phyloP scores from a whole-genome alignment of 306 rosid species.

The Cucumis melo region DNA sequence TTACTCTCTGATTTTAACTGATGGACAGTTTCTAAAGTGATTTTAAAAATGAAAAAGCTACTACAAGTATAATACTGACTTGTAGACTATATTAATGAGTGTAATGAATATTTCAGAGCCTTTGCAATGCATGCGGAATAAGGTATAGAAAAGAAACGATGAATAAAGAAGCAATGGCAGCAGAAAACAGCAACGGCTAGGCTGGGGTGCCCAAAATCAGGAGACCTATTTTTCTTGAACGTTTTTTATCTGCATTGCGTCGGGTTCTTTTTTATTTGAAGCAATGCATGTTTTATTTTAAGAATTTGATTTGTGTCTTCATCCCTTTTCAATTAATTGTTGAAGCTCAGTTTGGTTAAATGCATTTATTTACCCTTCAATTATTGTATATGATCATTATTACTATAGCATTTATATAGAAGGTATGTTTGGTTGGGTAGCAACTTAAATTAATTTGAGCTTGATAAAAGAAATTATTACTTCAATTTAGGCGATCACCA shows the following conservation, averaged over 20 bases:
- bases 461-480: no score
- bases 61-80: no score
- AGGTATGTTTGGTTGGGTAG: no score
- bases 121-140: neutral
- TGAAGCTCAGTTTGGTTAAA: neutral
- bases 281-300: neutral
- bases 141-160: neutral
- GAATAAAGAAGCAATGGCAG: neutral
- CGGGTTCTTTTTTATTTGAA: neutral
- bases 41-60: no score
- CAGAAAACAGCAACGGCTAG: neutral
- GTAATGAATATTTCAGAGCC: neutral
- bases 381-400: neutral
- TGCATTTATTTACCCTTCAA: neutral
- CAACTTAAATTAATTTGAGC: no score
- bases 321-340: neutral
- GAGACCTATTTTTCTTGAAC: neutral
- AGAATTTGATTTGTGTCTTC: neutral
- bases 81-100: neutral
- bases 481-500: no score
- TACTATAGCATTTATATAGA: no score
- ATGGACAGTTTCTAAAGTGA: no score
- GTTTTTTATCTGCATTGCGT: neutral
- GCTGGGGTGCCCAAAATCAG: neutral
- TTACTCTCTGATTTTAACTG: no score